A percentile compares a stretch with the other conserved stretches of the same genome.
phyloP scores from a whole-genome alignment of 129 eudicot genomes.

The Chrysanthemum lavandulifolium region DNA sequence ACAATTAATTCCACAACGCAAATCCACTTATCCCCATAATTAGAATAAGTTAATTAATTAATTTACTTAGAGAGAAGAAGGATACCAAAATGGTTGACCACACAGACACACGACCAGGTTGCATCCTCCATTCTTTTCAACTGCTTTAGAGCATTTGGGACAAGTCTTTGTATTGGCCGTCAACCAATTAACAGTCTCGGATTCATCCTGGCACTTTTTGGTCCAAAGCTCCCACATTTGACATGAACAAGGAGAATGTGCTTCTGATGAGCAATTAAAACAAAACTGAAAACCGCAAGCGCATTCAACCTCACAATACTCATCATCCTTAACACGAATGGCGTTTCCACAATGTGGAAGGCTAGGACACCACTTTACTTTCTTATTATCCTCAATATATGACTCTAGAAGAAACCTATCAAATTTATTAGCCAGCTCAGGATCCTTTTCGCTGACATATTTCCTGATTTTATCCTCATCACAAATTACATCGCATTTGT shows the following conservation, averaged over 20 bases:
- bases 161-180: constrained; percentile 51
- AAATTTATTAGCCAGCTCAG: constrained; percentile 57
- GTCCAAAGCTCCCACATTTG: constrained; percentile 76
- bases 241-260: constrained; percentile 94
- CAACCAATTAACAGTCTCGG: constrained; percentile 57
- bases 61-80: not conserved
- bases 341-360: constrained; percentile 90
- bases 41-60: not conserved
- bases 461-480: constrained; percentile 58
- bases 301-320: constrained; percentile 72
- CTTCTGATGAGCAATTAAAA: constrained; percentile 61
- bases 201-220: constrained; percentile 53
- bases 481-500: constrained; percentile 62
- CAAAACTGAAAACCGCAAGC: constrained; percentile 76
- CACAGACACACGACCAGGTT: constrained; percentile 51
- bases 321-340: constrained; percentile 60
- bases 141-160: constrained; percentile 72
- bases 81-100: constrained; percentile 68
- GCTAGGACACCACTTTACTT: constrained; percentile 91
- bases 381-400: constrained; percentile 75
- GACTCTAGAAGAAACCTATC: constrained; percentile 67
- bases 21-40: not conserved
- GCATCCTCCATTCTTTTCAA: constrained; percentile 80
- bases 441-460: constrained; percentile 44
- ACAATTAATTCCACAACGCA: not conserved